These are phyloP conservation scores for Mucor velutinosus DNA, from an alignment of 371 early-diverging fungal genomes.

Conservation along the genomic window DNA sequence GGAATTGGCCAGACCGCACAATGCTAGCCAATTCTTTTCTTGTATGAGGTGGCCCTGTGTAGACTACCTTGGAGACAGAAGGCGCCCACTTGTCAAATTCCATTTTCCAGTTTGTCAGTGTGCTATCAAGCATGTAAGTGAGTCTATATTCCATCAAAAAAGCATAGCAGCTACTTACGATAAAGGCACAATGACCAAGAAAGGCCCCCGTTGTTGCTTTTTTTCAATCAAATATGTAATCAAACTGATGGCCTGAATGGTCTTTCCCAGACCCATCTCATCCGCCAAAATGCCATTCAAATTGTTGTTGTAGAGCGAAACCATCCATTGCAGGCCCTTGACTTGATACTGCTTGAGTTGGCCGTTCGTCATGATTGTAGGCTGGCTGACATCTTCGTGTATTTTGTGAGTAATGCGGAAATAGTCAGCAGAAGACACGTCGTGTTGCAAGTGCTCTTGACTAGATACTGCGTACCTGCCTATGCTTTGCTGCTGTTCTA, in stretches of 20 bases:
- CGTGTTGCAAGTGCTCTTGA: constrained; percentile 50
- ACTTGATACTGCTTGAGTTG: constrained; percentile 97
- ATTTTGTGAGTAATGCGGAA: constrained; percentile 88
- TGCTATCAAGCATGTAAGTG: constrained; percentile 34
- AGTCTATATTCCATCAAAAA: not conserved
- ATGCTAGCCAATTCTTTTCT: constrained; percentile 74
- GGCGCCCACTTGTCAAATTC: constrained; percentile 99
- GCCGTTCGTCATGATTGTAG: constrained; percentile 86
- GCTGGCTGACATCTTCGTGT: constrained; percentile 81
- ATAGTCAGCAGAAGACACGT: constrained; percentile 54
- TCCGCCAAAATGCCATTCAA: constrained; percentile 98
- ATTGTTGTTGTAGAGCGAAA: constrained; percentile 94
- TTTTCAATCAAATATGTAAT: constrained; percentile 92
- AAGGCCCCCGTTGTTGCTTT: constrained; percentile 92
- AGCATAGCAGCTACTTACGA: constrained; percentile 59
- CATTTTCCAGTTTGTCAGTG: constrained; percentile 94
- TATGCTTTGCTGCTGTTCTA: constrained; percentile 79
- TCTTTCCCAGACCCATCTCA: constrained; percentile 98
- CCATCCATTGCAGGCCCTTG: constrained; percentile 98
- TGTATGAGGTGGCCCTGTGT: constrained; percentile 82
- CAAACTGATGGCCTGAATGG: constrained; percentile 98
- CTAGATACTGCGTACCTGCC: constrained; percentile 16
- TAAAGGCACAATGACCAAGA: constrained; percentile 89
- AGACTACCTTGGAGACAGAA: constrained; percentile 83
- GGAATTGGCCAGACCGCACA: constrained; percentile 78